These are phyloP conservation scores for Geranomyces michiganensis DNA, from an alignment of 192 early-diverging fungal genomes.

Conservation along the genomic window DNA sequence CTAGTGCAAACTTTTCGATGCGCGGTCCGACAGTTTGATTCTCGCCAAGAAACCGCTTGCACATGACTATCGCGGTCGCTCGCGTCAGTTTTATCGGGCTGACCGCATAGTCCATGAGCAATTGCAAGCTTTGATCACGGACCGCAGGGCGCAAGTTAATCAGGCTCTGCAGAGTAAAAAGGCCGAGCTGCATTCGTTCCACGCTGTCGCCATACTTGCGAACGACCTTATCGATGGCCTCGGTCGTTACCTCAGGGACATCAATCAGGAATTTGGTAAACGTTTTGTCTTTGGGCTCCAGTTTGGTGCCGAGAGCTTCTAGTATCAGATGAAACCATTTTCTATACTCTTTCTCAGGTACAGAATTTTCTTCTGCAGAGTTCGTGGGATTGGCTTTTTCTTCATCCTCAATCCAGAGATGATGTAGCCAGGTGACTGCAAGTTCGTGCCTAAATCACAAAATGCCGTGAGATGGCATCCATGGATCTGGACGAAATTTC, in stretches of 20 bases:
- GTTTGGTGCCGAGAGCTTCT: slow-evolving; percentile 29
- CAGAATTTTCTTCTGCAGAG: background rate
- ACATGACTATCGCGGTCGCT: slow-evolving; percentile 61
- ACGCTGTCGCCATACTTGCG: slow-evolving; percentile 60
- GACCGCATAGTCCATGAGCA: slow-evolving; percentile 59
- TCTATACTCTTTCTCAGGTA: slow-evolving; percentile 17
- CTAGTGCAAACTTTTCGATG: slow-evolving; percentile 55
- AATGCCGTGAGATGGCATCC: background rate
- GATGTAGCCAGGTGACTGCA: slow-evolving; percentile 75
- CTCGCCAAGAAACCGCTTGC: slow-evolving; percentile 63
- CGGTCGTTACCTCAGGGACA: slow-evolving; percentile 68
- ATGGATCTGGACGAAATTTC: too few relatives aligned
- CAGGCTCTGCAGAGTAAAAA: slow-evolving; percentile 65
- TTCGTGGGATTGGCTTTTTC: background rate
- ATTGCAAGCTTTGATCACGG: slow-evolving; percentile 52
- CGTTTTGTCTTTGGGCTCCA: slow-evolving; percentile 71
- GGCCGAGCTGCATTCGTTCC: slow-evolving; percentile 52
- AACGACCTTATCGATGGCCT: slow-evolving; percentile 61
- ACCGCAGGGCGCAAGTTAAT: slow-evolving; percentile 60
- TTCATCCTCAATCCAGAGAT: slow-evolving; percentile 61
- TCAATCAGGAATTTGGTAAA: slow-evolving; percentile 78
- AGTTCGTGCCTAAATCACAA: slow-evolving; percentile 56
- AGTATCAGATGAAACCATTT: slow-evolving; percentile 41
- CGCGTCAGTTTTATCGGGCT: slow-evolving; percentile 52
- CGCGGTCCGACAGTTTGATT: slow-evolving; percentile 42